Evolutionary conservation across 306 rosid genomes (phyloP).

Genomic region (Rubus parviflorus): DNA sequence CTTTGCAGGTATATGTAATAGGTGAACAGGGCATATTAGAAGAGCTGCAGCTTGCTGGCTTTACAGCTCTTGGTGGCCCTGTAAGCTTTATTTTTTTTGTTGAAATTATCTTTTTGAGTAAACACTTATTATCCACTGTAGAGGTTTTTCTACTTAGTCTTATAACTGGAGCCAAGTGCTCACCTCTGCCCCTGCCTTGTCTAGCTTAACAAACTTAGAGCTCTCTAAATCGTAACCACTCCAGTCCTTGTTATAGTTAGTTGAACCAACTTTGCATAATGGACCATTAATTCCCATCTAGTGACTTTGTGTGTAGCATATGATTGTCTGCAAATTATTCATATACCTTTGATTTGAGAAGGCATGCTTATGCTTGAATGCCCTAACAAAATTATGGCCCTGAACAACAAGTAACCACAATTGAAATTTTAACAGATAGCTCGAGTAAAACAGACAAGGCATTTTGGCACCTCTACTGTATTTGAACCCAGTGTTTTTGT

Average conservation of each 20-base stretch:
- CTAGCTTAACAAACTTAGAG: too few species aligned
- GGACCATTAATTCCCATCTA: not conserved
- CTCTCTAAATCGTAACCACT: too few species aligned
- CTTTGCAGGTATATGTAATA: slow-evolving; percentile 75
- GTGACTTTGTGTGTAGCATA: not conserved
- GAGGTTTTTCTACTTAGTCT: too few species aligned
- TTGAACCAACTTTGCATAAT: too few species aligned
- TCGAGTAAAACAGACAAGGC: not conserved
- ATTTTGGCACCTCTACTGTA: not conserved
- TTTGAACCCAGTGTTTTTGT: not conserved
- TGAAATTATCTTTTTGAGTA: not conserved
- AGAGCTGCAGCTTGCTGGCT: slow-evolving; percentile 83
- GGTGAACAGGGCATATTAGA: slow-evolving; percentile 89
- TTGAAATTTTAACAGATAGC: not conserved
- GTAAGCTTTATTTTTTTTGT: slow-evolving; percentile 40
- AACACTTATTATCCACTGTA: too few species aligned
- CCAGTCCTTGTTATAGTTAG: too few species aligned
- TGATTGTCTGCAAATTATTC: not conserved
- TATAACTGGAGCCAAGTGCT: too few species aligned
- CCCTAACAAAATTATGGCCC: not conserved
- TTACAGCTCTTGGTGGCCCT: slow-evolving; percentile 90
- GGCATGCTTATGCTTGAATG: not conserved
- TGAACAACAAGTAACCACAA: not conserved
- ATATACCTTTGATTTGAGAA: not conserved
- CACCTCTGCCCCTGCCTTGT: too few species aligned